Conservation (phyloP, 306 rosid genomes). For the Vachellia pachyceras region DNA sequence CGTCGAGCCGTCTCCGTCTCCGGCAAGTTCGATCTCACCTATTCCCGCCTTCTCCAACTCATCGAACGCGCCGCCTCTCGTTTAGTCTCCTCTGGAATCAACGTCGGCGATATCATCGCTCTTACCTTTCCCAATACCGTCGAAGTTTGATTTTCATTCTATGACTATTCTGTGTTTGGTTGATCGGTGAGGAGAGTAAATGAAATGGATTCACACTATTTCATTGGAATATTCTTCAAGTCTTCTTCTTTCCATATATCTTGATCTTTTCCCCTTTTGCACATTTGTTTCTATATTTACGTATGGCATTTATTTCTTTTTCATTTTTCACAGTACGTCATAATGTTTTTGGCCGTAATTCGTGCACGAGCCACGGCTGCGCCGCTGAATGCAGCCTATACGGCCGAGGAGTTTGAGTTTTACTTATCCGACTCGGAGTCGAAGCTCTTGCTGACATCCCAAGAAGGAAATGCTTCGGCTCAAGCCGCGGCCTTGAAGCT, state of each 20-base stretch:
- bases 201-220: not conserved
- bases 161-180: not conserved
- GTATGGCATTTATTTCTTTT: not conserved
- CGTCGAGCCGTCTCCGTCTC: constrained; percentile 74
- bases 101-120: constrained; percentile 71
- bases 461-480: constrained; percentile 57
- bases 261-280: not conserved
- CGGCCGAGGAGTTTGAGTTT: constrained; percentile 86
- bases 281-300: not conserved
- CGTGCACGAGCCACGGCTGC: constrained; percentile 87
- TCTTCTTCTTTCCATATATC: too few species aligned
- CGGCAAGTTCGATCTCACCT: constrained; percentile 66
- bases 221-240: not conserved
- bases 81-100: constrained; percentile 60
- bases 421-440: constrained; percentile 81
- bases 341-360: constrained; percentile 79
- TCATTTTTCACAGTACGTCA: constrained; percentile 63
- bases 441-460: constrained; percentile 68
- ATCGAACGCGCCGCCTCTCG: constrained; percentile 68
- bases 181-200: not conserved
- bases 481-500: constrained; percentile 68
- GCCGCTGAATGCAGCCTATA: constrained; percentile 84
- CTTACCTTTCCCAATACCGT: constrained; percentile 85
- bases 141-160: constrained; percentile 50
- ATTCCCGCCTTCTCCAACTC: constrained; percentile 54